These are phyloP conservation scores for Aspergillus costaricaensis DNA, from an alignment of 2,329 filamentous ascomycete genomes.

Conservation along the genomic window DNA sequence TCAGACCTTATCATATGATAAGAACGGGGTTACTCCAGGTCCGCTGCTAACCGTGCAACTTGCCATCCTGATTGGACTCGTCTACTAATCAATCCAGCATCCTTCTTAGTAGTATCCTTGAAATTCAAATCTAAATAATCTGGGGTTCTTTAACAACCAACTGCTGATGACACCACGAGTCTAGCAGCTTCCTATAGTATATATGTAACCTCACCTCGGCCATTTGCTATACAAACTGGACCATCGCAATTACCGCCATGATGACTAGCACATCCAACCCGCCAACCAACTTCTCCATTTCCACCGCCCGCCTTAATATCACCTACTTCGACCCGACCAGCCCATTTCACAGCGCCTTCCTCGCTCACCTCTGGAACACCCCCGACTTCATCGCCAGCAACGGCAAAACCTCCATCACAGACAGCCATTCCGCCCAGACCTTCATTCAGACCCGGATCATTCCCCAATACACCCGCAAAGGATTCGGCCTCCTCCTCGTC, in stretches of 20 bases:
- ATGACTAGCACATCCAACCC: not conserved
- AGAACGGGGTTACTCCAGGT: too few relatives aligned
- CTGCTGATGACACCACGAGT: too few relatives aligned
- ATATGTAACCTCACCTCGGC: too few relatives aligned
- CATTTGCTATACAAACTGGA: too few relatives aligned
- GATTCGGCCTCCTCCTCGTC: not conserved
- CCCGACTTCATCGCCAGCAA: constrained; percentile 19
- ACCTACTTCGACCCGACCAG: constrained; percentile 17
- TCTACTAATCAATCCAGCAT: too few relatives aligned
- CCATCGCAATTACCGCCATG: not conserved
- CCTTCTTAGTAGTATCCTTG: too few relatives aligned
- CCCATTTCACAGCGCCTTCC: constrained; percentile 17
- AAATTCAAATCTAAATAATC: too few relatives aligned
- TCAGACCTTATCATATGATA: too few relatives aligned
- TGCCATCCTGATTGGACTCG: too few relatives aligned
- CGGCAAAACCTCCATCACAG: constrained; percentile 15
- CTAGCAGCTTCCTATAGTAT: too few relatives aligned
- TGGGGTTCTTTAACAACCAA: too few relatives aligned
- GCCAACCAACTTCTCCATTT: constrained; percentile 12
- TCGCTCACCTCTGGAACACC: constrained; percentile 23
- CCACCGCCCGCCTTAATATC: constrained; percentile 22
- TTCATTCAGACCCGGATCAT: not conserved
- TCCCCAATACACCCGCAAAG: not conserved
- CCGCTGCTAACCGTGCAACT: too few relatives aligned
- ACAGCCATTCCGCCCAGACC: constrained; percentile 5